Evolutionary conservation across 306 rosid genomes (phyloP), one percentile per base, ranked within the genome.

Genomic region (Medicago lupulina): DNA sequence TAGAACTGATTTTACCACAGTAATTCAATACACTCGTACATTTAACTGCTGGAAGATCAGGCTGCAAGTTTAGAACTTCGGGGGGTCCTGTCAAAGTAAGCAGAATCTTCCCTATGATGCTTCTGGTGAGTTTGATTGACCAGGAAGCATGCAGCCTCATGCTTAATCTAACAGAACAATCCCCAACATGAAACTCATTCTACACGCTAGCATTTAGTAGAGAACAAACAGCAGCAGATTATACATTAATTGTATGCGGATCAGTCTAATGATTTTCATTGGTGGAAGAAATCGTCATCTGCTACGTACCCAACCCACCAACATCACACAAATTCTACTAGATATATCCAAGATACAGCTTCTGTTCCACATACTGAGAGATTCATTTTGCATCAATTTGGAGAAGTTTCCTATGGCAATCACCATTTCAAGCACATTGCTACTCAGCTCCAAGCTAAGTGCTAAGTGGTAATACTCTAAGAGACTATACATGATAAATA

Each of bases 271-370:
- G 34, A 40, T 41, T 66, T 66, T 18, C 11, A 11, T 14, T 10
- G n/a, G 34, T 40, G 34, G 19, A 39, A 65, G 31, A 65, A 65
- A 17, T 11, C 70, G 18, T 17, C 51, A 65, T 65, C 49, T 2
- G 7, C 12, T 15, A 18, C 41, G 31, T 16, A 64, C 28, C 31
- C 11, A 62, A 62, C 46, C 44, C 3, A 19, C 50, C 50, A 9
- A 64, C 50, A n/a, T 39, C 15, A 63, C 15, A n/a, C 68, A 64
- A 63, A 63, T 39, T 64, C 36, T 41, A 11, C 28, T 23, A 40
- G 34, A 66, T 64, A 66, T 64, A 40, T 40, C 71, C 53, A 66
- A 65, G 70, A 64, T 64, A 16, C 17, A 9, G 4, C 19, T 10
- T 66, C 2, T 18, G 36, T 18, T 19, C 38, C 2, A 23, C 8